Evolutionary conservation across 805 yeast genomes (phyloP), one percentile per base, ranked within the genome.

Genomic region (Lipomyces orientalis): DNA sequence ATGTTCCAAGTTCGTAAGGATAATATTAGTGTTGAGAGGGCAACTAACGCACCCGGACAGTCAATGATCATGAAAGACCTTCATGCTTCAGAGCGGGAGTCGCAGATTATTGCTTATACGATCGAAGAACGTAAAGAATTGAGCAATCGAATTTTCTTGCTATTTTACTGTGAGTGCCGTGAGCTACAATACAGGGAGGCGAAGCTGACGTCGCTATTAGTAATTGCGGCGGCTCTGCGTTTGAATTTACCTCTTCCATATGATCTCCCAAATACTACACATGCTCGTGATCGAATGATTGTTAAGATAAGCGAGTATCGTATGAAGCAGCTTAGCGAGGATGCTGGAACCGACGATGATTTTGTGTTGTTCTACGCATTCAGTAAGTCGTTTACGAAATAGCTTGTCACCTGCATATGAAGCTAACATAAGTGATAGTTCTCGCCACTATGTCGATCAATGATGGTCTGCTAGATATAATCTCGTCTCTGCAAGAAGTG

Each of bases 241-340:
- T 79, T 91, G 9, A 92, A 93, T 2, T 86, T 90, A 65, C 97
- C 97, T 1, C 75, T 91, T 31, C 96, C 97, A 0, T 85, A 84
- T 31, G 88, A 87, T 71, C 88, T 93, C 0, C 94, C 95, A 0
- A 87, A 91, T 0, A 88, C 92, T 0, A 90, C 86, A 55, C 90
- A 88, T 75, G 88, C 95, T 0, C 85, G 88, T 72, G 91, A 88
- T 68, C 77, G 93, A 43, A 81, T 91, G 80, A 81, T 90, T 69
- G 84, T 82, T 58, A 90, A 89, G 72, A 79, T 90, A 70, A 87
- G 85, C 67, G 87, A 86, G 67, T 85, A 88, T 22, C 79, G 95
- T 61, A 73, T 77, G 62, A 71, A 79, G 61, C 75, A 74, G 52
- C 68, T 77, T 35, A 71, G 73, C 51, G 77, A 78, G 7, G 76